Evolutionary conservation across 352 stramenopile genomes (phyloP), one percentile per base, ranked within the genome.

Genomic region (Chrysophaeum taylorii): DNA sequence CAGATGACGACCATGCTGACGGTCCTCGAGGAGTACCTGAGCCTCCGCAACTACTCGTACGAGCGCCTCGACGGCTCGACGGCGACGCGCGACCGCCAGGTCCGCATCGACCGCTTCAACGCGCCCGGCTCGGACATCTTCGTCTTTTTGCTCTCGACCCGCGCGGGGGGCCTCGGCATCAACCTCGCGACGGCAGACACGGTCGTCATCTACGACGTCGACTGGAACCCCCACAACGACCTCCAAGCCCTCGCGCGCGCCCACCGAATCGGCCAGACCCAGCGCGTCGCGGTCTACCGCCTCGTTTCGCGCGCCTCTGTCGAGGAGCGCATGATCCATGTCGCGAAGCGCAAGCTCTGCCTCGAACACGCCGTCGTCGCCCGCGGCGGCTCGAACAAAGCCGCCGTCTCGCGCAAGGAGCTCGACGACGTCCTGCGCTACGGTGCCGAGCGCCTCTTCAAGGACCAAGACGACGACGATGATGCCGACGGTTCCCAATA

Each of bases 1-100:
- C 96, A 99, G 79, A 99, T 99, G 95, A 98, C 94, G 43, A 93
- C 92, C 35, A 95, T 99, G 82, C 94, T 99, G 82, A 93, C 97
- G 62, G 98, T 99, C 76, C 72, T 99, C 27, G 95, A 99, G 77
- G 95, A 99, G 79, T 99, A 98, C 76, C 93, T 98, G 85, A 81
- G 85, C 0, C 84, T 83, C 48, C 63, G 79, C 18, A 79, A 78
- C 38, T 90, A 83, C 64, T 39, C 94, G 53, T 97, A 93, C 54
- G 92, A 92, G 43, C 84, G 92, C 36, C 94, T 98, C 74, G 92
- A 78, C 77, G 89, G 83, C 82, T 96, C 76, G 50, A 97, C 81
- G 9, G 78, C 78, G 31, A 75, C 79, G 15, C 80, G 87, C 67
- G 79, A 90, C 66, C 71, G 82, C 36, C 78, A 90, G 64, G 82